Conservation (phyloP, 768 basidiomycete genomes). For the Suillus lakei region DNA sequence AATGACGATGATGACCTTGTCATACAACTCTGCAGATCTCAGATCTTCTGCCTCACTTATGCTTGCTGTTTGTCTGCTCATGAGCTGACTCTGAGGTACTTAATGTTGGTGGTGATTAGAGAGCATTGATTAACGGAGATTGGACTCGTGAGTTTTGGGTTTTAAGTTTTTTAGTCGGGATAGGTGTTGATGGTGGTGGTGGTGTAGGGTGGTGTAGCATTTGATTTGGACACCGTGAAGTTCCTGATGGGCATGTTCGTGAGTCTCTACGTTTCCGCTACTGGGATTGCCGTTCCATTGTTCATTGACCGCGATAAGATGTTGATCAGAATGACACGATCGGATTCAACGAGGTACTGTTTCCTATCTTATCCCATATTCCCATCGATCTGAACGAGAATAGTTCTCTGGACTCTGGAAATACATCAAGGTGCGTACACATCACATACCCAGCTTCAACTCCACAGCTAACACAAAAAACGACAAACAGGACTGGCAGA, state of each 20-base stretch:
- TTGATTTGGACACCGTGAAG: constrained; percentile 87
- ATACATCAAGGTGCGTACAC: constrained; percentile 69
- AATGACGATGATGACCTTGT: no score
- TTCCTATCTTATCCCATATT: background rate
- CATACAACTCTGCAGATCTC: no score
- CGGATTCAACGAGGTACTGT: constrained; percentile 71
- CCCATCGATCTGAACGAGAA: constrained; percentile 16
- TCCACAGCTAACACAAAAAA: background rate
- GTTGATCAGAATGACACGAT: constrained; percentile 79
- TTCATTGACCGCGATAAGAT: constrained; percentile 45
- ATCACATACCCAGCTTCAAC: background rate
- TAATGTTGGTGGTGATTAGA: constrained; percentile 34
- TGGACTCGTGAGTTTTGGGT: constrained; percentile 66
- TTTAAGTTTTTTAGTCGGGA: background rate
- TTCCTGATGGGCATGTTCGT: constrained; percentile 83
- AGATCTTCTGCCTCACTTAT: no score
- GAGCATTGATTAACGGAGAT: constrained; percentile 63
- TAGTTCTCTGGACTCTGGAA: constrained; percentile 80
- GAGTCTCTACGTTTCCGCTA: constrained; percentile 30
- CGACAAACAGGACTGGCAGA: constrained; percentile 72
- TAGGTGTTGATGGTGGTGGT: background rate
- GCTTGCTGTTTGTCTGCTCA: no score
- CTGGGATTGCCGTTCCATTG: background rate
- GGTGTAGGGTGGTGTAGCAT: no score
- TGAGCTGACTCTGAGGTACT: no score